These are phyloP conservation scores for Populus nigra DNA, from an alignment of 345 rosid species.

Conservation along the genomic window DNA sequence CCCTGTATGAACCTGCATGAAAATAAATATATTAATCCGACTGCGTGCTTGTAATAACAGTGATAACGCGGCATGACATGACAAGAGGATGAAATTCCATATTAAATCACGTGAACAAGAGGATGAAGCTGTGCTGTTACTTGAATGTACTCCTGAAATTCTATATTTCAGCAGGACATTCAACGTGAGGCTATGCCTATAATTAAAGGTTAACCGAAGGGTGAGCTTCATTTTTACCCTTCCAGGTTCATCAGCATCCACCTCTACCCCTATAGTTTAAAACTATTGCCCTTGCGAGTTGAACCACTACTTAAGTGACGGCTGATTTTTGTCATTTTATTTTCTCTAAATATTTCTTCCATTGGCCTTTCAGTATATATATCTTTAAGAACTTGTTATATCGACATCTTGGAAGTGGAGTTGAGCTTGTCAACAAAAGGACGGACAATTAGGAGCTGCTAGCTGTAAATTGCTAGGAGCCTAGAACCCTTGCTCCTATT, in stretches of 20 bases:
- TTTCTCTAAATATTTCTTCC: not conserved
- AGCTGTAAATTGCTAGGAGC: not conserved
- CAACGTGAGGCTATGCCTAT: not conserved
- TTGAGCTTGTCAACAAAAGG: not conserved
- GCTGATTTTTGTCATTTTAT: not conserved
- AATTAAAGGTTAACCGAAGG: not conserved
- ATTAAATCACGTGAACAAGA: not conserved
- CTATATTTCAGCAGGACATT: not conserved
- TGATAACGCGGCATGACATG: not conserved
- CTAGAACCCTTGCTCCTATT: not conserved
- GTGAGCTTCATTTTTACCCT: too few relatives aligned
- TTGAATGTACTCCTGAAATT: not conserved
- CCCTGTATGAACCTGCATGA: slow-evolving; percentile 62
- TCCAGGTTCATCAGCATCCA: too few relatives aligned
- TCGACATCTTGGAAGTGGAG: not conserved
- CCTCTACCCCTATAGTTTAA: too few relatives aligned
- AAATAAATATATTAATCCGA: not conserved
- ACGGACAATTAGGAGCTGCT: not conserved
- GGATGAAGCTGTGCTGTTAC: not conserved
- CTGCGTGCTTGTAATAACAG: slow-evolving; percentile 3
- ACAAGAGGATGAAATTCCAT: not conserved
- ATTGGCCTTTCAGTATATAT: too few relatives aligned
- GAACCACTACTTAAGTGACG: not conserved
- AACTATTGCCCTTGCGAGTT: not conserved
- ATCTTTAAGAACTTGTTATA: not conserved